Evolutionary conservation across 805 yeast genomes (phyloP).

Genomic region (Ogataea methanolica): DNA sequence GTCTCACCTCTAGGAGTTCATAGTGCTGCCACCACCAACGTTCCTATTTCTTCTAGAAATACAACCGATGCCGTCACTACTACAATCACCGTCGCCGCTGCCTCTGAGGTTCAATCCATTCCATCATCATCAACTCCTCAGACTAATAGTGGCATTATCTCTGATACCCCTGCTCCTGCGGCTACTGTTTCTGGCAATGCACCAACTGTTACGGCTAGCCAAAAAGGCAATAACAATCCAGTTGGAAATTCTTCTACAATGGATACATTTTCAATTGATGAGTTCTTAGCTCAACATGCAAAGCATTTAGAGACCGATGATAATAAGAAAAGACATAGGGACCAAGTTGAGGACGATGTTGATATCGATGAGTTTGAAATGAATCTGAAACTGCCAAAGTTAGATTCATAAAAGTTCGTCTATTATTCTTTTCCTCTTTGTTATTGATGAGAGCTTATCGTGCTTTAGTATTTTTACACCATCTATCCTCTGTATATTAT

Average conservation of each 20-base stretch:
- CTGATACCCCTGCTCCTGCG: background rate
- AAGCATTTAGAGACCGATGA: slow-evolving; percentile 2
- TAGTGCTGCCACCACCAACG: too few relatives aligned
- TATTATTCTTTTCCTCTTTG: too few relatives aligned
- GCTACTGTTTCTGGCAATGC: background rate
- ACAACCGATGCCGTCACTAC: background rate
- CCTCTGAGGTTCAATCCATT: background rate
- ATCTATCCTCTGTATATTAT: too few relatives aligned
- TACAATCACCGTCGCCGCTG: background rate
- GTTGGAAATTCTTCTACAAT: background rate
- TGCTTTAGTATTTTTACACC: too few relatives aligned
- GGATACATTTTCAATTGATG: slow-evolving; percentile 7
- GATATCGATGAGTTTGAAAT: slow-evolving; percentile 4
- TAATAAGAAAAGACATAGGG: slow-evolving; percentile 5
- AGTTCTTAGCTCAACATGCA: slow-evolving; percentile 20
- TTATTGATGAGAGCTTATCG: too few relatives aligned
- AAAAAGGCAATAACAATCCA: background rate
- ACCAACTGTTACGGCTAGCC: background rate
- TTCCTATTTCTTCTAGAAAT: too few relatives aligned
- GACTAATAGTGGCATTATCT: too few relatives aligned
- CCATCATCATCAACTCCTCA: too few relatives aligned
- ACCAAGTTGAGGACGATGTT: background rate
- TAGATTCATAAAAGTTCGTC: background rate
- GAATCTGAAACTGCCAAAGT: slow-evolving; percentile 7
- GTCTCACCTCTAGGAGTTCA: background rate